phyloP scores from a whole-genome alignment of 139 green algal genomes.

The Chlorella vulgaris region DNA sequence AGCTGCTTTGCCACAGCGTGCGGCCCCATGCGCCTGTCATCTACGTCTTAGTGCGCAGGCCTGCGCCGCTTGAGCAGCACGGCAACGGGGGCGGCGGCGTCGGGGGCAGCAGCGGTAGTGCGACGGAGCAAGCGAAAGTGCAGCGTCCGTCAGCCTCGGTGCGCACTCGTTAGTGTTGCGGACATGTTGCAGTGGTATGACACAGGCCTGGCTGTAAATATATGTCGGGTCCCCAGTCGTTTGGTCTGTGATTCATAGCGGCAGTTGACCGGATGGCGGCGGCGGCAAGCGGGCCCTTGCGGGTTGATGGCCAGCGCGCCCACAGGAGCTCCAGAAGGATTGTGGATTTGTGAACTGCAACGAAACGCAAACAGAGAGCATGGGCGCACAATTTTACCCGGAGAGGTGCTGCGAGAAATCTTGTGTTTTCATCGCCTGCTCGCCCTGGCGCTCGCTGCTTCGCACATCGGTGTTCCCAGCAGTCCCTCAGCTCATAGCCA shows the following conservation, averaged over 20 bases:
- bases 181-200: background rate
- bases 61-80: background rate
- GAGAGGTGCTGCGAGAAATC: too few species aligned
- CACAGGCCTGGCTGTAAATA: too few species aligned
- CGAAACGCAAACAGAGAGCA: background rate
- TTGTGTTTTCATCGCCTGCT: too few species aligned
- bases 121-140: background rate
- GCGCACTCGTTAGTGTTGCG: background rate
- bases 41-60: slow-evolving; percentile 12
- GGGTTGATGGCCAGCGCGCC: too few species aligned
- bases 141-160: background rate
- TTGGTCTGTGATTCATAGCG: too few species aligned
- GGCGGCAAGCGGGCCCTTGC: too few species aligned
- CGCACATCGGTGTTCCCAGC: background rate
- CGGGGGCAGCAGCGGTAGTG: background rate
- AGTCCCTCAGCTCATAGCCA: slow-evolving; percentile 6
- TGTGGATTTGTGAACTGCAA: too few species aligned
- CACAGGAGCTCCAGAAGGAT: too few species aligned
- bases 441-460: too few species aligned
- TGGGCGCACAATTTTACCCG: too few species aligned
- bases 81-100: background rate
- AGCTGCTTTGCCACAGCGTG: slow-evolving; percentile 12
- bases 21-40: slow-evolving; percentile 5
- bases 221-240: too few species aligned
- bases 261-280: too few species aligned